phyloP scores from a whole-genome alignment of 2,329 filamentous ascomycete genomes.

The Sordariomycetes sp. region DNA sequence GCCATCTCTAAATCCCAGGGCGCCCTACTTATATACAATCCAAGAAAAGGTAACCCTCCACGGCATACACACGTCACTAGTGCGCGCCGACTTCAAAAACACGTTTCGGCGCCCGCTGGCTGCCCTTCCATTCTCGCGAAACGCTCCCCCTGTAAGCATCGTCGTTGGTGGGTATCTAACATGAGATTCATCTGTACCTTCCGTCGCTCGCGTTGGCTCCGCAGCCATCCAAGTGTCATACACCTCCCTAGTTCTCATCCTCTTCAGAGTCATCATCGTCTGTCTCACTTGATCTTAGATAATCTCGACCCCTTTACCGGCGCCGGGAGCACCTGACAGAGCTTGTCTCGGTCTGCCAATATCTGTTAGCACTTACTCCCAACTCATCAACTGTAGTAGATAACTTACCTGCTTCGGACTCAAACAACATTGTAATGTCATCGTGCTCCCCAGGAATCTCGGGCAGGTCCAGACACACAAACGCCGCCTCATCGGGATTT shows the following conservation, averaged over 20 bases:
- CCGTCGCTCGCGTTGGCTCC: not conserved
- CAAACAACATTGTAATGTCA: slow-evolving; percentile 78
- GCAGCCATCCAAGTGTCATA: not conserved
- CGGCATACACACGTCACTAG: no score
- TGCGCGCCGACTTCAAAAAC: no score
- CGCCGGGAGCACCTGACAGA: slow-evolving; percentile 39
- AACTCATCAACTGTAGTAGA: not conserved
- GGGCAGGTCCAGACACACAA: slow-evolving; percentile 74
- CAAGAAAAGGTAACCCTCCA: no score
- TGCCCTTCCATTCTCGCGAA: not conserved
- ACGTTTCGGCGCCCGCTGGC: no score
- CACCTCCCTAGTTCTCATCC: not conserved
- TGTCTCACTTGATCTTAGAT: slow-evolving; percentile 3
- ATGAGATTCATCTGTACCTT: not conserved
- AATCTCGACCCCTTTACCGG: slow-evolving; percentile 34
- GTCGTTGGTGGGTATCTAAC: not conserved
- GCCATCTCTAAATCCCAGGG: no score
- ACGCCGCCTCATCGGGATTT: slow-evolving; percentile 48
- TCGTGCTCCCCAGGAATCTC: slow-evolving; percentile 89
- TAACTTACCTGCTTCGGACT: slow-evolving; percentile 58
- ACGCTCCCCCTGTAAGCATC: not conserved
- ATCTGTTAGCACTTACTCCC: not conserved
- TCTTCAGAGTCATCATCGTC: not conserved
- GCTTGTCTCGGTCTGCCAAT: slow-evolving; percentile 36
- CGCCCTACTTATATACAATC: no score